Percentiles rank a stretch among this genome's conserved stretches.
Conservation (phyloP, 106 monocot genomes). For the Amphibolis antarctica region DNA sequence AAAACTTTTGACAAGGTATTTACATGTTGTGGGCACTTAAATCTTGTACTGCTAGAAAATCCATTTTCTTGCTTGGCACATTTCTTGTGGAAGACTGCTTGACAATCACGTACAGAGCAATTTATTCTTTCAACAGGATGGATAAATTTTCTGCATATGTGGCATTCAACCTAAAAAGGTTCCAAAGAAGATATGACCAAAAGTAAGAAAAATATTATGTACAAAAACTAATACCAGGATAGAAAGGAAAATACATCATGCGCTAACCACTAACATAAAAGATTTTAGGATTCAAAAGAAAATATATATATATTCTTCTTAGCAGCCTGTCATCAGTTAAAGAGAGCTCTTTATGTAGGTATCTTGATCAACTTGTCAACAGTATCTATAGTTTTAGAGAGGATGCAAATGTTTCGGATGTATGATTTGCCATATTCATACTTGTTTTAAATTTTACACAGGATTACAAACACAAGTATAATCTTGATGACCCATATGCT, state of each 20-base stretch:
- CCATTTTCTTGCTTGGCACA: slow-evolving; percentile 28
- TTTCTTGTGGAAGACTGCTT: slow-evolving; percentile 33
- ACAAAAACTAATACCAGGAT: background rate
- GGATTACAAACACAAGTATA: too few relatives aligned
- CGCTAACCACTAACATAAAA: too few relatives aligned
- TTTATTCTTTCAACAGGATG: slow-evolving; percentile 40
- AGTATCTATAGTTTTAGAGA: too few relatives aligned
- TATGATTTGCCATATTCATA: too few relatives aligned
- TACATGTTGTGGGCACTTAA: slow-evolving; percentile 91
- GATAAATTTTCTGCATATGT: slow-evolving; percentile 43
- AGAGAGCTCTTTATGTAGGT: too few relatives aligned
- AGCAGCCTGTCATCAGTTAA: too few relatives aligned
- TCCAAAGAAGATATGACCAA: background rate
- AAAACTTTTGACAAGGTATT: slow-evolving; percentile 7
- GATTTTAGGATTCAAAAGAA: too few relatives aligned
- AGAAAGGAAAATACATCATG: background rate
- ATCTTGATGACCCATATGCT: too few relatives aligned
- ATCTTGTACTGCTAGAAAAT: slow-evolving; percentile 17
- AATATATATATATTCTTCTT: too few relatives aligned
- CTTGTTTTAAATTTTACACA: too few relatives aligned
- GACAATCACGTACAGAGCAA: slow-evolving; percentile 50
- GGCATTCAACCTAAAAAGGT: slow-evolving; percentile 59
- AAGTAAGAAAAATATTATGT: background rate
- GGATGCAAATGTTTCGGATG: too few relatives aligned
- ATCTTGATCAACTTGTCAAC: too few relatives aligned